Percentiles rank a stretch among this genome's conserved stretches.
Evolutionary conservation across 805 yeast genomes (phyloP).

Genomic region (Jamesozyma lodderae): DNA sequence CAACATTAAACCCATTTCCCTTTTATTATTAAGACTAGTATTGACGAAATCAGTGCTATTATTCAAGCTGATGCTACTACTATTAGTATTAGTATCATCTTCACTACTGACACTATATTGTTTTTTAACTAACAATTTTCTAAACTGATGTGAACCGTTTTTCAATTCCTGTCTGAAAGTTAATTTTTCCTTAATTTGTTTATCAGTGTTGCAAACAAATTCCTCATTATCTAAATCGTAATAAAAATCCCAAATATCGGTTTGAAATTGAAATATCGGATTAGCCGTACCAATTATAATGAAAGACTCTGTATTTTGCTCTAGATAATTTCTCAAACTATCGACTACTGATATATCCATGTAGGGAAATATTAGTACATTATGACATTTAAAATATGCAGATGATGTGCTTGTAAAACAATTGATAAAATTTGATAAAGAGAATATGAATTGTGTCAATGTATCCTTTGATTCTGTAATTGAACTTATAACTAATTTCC

Average conservation of each 20-base stretch:
- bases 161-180: slow-evolving; percentile 8
- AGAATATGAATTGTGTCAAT: slow-evolving; percentile 36
- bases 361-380: slow-evolving; percentile 43
- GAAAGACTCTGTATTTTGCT: slow-evolving; percentile 19
- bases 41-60: too few relatives aligned
- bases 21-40: not conserved
- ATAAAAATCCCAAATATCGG: slow-evolving; percentile 50
- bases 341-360: slow-evolving; percentile 54
- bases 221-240: slow-evolving; percentile 50
- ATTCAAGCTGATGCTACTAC: not conserved
- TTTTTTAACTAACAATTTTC: slow-evolving; percentile 7
- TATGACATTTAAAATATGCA: slow-evolving; percentile 36
- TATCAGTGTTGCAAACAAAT: slow-evolving; percentile 17
- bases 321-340: slow-evolving; percentile 32
- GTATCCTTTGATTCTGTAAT: slow-evolving; percentile 34
- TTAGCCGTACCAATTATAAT: slow-evolving; percentile 62
- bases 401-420: slow-evolving; percentile 27
- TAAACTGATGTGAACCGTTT: slow-evolving; percentile 8
- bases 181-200: not conserved
- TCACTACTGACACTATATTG: not conserved
- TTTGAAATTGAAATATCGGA: slow-evolving; percentile 48
- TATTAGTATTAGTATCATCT: not conserved
- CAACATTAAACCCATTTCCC: slow-evolving; percentile 6
- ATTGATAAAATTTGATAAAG: slow-evolving; percentile 30
- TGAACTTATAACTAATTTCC: slow-evolving; percentile 30